Percentiles rank a stretch among this genome's conserved stretches.
Evolutionary conservation across 768 basidiomycete genomes (phyloP).

Genomic region (Termitomyces sp.): DNA sequence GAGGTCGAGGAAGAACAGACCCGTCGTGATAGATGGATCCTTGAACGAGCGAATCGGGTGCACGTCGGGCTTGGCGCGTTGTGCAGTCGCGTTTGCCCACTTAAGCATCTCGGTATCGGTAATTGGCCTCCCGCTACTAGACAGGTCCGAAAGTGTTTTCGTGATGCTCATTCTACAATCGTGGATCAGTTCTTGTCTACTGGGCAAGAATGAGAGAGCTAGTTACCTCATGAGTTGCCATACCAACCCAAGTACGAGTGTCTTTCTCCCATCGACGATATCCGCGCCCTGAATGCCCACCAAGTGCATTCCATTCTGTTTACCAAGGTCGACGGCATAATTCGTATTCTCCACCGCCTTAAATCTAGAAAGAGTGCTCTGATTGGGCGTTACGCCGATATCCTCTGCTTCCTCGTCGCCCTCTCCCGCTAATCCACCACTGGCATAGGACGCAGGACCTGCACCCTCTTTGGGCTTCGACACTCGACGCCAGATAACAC

Average conservation of each 20-base stretch:
- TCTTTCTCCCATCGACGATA: constrained; percentile 91
- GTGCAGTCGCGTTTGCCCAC: constrained; percentile 92
- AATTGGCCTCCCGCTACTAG: constrained; percentile 73
- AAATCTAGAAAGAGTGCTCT: constrained; percentile 85
- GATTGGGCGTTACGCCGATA: constrained; percentile 78
- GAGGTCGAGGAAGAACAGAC: constrained; percentile 89
- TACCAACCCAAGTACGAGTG: constrained; percentile 90
- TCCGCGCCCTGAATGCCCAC: constrained; percentile 98
- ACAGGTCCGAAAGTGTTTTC: constrained; percentile 79
- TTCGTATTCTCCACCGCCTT: constrained; percentile 99
- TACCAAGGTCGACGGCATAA: constrained; percentile 89
- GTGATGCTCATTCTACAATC: constrained; percentile 72
- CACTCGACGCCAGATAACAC: constrained; percentile 93
- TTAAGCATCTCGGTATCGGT: constrained; percentile 91
- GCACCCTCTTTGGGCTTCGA: constrained; percentile 81
- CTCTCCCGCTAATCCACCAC: constrained; percentile 30
- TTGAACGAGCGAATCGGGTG: constrained; percentile 87
- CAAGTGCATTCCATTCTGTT: constrained; percentile 89
- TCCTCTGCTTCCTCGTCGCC: constrained; percentile 73
- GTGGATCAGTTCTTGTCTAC: not conserved
- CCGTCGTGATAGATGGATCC: constrained; percentile 85
- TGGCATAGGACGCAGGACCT: constrained; percentile 34
- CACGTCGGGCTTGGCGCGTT: constrained; percentile 54
- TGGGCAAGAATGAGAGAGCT: not conserved
- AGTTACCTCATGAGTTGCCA: constrained; percentile 94